Conservation (phyloP, 2,329 filamentous ascomycete species). For the Monosporascus ibericus region DNA sequence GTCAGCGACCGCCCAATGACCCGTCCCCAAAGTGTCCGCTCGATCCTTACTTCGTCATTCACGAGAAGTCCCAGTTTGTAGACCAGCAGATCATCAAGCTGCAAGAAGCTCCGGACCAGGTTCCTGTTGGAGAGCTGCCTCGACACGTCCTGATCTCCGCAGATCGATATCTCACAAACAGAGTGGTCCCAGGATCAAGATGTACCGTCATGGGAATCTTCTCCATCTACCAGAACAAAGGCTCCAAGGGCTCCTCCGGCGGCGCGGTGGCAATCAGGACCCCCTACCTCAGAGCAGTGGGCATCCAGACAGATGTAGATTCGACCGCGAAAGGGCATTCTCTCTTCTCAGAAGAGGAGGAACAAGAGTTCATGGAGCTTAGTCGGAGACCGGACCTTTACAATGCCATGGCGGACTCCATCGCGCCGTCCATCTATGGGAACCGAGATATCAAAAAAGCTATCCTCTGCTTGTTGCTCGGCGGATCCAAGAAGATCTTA, state of each 20-base stretch:
- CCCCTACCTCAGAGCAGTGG: slow-evolving; percentile 87
- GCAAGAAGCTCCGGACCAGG: slow-evolving; percentile 94
- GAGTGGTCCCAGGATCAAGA: slow-evolving; percentile 88
- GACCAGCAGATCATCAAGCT: slow-evolving; percentile 98
- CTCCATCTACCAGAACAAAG: slow-evolving; percentile 94
- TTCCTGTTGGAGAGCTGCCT: slow-evolving; percentile 92
- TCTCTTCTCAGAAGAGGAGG: slow-evolving; percentile 87
- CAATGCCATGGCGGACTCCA: slow-evolving; percentile 80
- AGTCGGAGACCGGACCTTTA: slow-evolving; percentile 91
- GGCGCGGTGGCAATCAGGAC: slow-evolving; percentile 92
- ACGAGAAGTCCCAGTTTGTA: slow-evolving; percentile 90
- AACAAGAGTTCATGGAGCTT: slow-evolving; percentile 91
- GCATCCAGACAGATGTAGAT: slow-evolving; percentile 85
- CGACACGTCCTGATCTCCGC: slow-evolving; percentile 92
- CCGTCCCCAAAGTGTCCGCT: slow-evolving; percentile 72
- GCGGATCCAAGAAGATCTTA: slow-evolving; percentile 94
- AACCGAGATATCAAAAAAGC: slow-evolving; percentile 96
- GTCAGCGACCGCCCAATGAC: slow-evolving; percentile 59
- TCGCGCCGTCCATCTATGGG: slow-evolving; percentile 95
- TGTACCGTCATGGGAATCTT: slow-evolving; percentile 97
- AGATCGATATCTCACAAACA: slow-evolving; percentile 92
- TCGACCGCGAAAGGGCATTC: slow-evolving; percentile 80
- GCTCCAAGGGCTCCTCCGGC: slow-evolving; percentile 67
- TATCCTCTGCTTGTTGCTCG: slow-evolving; percentile 87
- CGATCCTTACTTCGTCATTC: slow-evolving; percentile 92